Evolutionary conservation across 768 basidiomycete species (phyloP).

Genomic region (Mycena capillaripes): DNA sequence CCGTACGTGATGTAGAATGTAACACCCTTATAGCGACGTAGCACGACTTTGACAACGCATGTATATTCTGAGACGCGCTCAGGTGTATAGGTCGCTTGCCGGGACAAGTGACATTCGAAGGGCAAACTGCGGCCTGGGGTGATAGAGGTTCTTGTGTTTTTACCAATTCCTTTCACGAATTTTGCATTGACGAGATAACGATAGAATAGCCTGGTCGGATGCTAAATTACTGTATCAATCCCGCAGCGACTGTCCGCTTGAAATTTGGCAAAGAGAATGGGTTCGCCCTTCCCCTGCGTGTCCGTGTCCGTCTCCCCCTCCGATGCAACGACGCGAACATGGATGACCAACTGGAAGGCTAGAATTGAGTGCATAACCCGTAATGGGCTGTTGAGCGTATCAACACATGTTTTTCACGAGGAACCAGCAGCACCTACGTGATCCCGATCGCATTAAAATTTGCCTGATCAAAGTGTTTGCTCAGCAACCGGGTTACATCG

Average conservation of each 20-base stretch:
- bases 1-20: too few relatives aligned
- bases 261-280: background rate
- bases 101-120: too few relatives aligned
- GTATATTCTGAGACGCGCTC: too few relatives aligned
- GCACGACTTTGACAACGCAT: too few relatives aligned
- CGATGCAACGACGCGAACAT: background rate
- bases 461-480: background rate
- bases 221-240: background rate
- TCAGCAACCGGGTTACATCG: background rate
- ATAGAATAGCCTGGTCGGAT: too few relatives aligned
- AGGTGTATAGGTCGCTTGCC: too few relatives aligned
- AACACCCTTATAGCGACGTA: too few relatives aligned
- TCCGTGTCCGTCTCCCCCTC: background rate
- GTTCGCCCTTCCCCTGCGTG: background rate
- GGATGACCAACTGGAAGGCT: constrained; percentile 1
- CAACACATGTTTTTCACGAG: background rate
- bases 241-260: background rate
- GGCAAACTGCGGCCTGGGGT: background rate
- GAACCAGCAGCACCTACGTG: background rate
- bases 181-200: background rate
- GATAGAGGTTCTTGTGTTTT: background rate
- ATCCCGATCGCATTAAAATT: background rate
- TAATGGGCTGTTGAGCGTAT: background rate
- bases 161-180: background rate
- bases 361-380: background rate